Conservation (phyloP, 805 yeast genomes). For the Candida ficus region DNA sequence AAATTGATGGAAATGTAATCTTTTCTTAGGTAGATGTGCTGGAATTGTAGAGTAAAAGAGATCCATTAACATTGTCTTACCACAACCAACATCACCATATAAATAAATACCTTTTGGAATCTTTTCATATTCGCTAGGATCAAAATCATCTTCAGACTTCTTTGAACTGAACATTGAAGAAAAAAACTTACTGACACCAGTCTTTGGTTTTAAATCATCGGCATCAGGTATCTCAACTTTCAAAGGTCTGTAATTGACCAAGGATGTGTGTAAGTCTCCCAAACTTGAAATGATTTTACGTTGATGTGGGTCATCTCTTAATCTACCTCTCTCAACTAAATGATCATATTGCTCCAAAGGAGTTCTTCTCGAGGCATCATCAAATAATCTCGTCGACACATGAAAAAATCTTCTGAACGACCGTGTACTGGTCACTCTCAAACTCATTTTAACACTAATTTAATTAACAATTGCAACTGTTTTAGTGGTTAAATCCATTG, state of each 20-base stretch:
- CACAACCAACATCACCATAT: conserved; percentile 98
- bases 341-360: conserved; percentile 50
- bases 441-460: no score
- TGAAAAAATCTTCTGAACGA: conserved; percentile 4
- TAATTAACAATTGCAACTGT: no score
- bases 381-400: conserved; percentile 5
- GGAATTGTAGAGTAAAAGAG: conserved; percentile 86
- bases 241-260: conserved; percentile 59
- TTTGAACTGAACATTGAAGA: conserved; percentile 28
- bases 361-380: conserved; percentile 22
- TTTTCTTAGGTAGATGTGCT: conserved; percentile 61
- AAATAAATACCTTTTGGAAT: conserved; percentile 83
- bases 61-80: conserved; percentile 98
- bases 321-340: conserved; percentile 41
- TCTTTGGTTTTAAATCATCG: conserved; percentile 44
- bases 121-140: conserved; percentile 25
- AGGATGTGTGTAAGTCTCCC: conserved; percentile 50
- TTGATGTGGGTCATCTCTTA: conserved; percentile 77
- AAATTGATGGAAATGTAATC: conserved; percentile 94
- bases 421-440: no score
- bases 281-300: conserved; percentile 62
- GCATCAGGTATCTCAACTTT: conserved; percentile 47
- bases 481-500: no score
- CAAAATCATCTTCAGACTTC: conserved; percentile 7
- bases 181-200: conserved; percentile 33